Base-by-base conservation (phyloP, 306 rosid genomes). In the Lagenaria siceraria region DNA sequence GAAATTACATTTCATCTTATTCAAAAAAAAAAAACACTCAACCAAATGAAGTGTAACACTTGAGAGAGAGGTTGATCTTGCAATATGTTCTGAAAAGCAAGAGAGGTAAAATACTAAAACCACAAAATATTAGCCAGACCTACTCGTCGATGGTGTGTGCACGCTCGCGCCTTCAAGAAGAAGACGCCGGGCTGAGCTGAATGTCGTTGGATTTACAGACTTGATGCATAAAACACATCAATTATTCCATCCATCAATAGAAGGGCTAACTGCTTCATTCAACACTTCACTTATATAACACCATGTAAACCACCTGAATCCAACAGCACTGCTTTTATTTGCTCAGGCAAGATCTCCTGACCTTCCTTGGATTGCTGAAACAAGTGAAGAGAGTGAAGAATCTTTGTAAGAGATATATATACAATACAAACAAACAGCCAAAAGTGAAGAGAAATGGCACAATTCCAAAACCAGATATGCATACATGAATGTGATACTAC, bases 301-400 rank as follows among this genome's bases (percentile, higher is more conserved):
- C 90, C 90, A 79, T 89, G 93, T 77, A 83, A 87, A 60, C 91
- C 96, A 0, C 88, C 97, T 36, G 93, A 88, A 83, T 92, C 97
- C 92, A 90, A 77, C 14, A 95, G 95, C 46, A 85, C 93, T 6
- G 96, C 96, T 79, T 88, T 95, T 5, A 95, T 89, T 53, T 90
- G 90, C 87, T 95, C 98, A 0, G 98, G 97, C 48, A 76, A 79
- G 10, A 90, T 88, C 61, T 92, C 93, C 83, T 92, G 95, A 27
- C 92, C 94, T 84, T 92, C 98, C 87, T 83, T 86, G 86, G 93
- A 90, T 90, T 95, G 98, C 97, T 92, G 95, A 24, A 79, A 43
- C 60, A 74, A 9, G 54, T 61, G 11, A 51, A 38, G 36, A 35
- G 24, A 12, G 12, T 80, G 19, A 76, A 65, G 19, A 76, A 65